These are phyloP conservation scores for Pyricularia sp. DNA, from an alignment of 2,329 filamentous ascomycete genomes.

Conservation along the genomic window DNA sequence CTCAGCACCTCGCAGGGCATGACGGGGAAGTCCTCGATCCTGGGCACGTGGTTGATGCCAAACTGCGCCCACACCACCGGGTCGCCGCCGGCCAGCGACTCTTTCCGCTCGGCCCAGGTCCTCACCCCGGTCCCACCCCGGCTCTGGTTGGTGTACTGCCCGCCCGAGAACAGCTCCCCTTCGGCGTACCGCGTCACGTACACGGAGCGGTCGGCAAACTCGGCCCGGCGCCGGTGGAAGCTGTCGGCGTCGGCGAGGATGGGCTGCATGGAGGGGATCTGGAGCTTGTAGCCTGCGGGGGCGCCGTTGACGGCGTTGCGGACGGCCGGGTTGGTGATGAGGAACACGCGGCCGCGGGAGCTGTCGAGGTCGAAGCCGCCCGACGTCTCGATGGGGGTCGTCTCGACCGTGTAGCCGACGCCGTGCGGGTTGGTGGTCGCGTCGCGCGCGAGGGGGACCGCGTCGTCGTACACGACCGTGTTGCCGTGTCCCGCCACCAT, in stretches of 20 bases:
- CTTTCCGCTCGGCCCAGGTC: constrained; percentile 21
- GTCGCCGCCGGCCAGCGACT: constrained; percentile 32
- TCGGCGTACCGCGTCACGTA: constrained; percentile 32
- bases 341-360: constrained; percentile 32
- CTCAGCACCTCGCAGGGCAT: constrained; percentile 49
- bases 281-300: constrained; percentile 32
- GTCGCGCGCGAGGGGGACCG: constrained; percentile 26
- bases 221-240: constrained; percentile 25
- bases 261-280: constrained; percentile 31
- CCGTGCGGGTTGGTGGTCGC: constrained; percentile 36
- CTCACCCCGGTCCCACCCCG: constrained; percentile 19
- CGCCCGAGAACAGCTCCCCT: constrained; percentile 28
- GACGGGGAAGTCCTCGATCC: constrained; percentile 54
- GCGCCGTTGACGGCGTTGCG: constrained; percentile 29
- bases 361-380: constrained; percentile 36
- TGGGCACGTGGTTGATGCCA: constrained; percentile 46
- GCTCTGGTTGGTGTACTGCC: constrained; percentile 34
- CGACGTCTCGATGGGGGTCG: constrained; percentile 28
- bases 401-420: constrained; percentile 28
- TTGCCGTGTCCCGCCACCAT: constrained; percentile 47
- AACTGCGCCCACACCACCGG: constrained; percentile 40
- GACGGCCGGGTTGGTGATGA: constrained; percentile 30
- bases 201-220: constrained; percentile 29
- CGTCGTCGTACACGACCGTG: constrained; percentile 30
- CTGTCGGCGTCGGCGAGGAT: constrained; percentile 26